These are phyloP conservation scores for Annulohypoxylon stygium DNA, from an alignment of 495 filamentous ascomycete species.

Conservation along the genomic window DNA sequence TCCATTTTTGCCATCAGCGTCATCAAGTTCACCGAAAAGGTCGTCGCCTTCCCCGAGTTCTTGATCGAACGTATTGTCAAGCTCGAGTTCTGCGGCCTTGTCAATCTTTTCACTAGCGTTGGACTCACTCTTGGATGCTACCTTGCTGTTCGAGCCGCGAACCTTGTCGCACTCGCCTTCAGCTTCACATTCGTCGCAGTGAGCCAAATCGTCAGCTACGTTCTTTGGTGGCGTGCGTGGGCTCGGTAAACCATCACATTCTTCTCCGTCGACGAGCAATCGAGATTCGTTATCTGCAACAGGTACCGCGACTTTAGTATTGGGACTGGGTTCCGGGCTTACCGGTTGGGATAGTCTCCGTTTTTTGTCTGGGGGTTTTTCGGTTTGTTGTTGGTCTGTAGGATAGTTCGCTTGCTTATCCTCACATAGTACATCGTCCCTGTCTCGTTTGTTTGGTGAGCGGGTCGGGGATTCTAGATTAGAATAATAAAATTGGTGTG, in stretches of 20 bases:
- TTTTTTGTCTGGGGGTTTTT: conserved; percentile 8
- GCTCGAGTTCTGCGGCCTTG: not conserved
- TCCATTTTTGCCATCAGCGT: not conserved
- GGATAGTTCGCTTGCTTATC: not conserved
- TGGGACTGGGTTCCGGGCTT: not conserved
- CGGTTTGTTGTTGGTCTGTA: not conserved
- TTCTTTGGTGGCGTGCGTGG: no score
- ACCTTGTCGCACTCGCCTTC: conserved; percentile 5
- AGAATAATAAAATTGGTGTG: not conserved
- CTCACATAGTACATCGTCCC: not conserved
- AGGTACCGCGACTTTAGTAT: not conserved
- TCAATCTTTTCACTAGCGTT: not conserved
- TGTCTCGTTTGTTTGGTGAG: conserved; percentile 9
- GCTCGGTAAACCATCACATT: not conserved
- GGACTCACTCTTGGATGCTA: conserved; percentile 15
- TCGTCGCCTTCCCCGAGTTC: conserved; percentile 9
- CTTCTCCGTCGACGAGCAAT: not conserved
- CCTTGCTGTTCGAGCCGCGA: conserved; percentile 5
- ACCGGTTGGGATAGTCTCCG: not conserved
- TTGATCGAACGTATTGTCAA: not conserved
- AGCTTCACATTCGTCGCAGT: not conserved
- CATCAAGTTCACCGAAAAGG: conserved; percentile 26
- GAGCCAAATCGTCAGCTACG: no score
- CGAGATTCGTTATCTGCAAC: not conserved
- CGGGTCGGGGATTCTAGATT: not conserved